These are phyloP conservation scores for Wolfiporia cocos DNA, from an alignment of 1,284 basidiomycete species.

Conservation along the genomic window DNA sequence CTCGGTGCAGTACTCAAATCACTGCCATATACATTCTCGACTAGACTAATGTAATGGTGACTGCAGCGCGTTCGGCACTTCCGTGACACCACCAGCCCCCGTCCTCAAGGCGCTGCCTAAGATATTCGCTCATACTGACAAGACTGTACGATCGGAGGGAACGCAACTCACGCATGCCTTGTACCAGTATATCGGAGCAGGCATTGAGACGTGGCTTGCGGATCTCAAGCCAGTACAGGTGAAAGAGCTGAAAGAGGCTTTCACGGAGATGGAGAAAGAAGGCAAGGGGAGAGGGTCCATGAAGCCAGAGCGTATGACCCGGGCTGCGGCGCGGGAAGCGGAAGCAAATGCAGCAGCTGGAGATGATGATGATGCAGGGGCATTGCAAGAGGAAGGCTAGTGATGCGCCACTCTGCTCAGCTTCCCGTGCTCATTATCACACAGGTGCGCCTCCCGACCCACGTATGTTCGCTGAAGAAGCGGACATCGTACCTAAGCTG, in stretches of 20 bases:
- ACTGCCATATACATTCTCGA: too few species aligned
- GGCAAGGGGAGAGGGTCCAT: slow-evolving; percentile 79
- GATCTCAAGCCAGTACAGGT: slow-evolving; percentile 98
- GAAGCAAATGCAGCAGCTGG: slow-evolving; percentile 46
- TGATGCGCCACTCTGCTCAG: slow-evolving; percentile 1
- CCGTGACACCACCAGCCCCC: slow-evolving; percentile 70
- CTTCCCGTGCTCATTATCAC: background rate
- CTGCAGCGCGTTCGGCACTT: slow-evolving; percentile 75
- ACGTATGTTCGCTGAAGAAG: slow-evolving; percentile 77
- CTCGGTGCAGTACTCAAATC: slow-evolving; percentile 38
- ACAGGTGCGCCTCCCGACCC: slow-evolving; percentile 67
- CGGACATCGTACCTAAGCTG: slow-evolving; percentile 73
- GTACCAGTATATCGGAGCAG: slow-evolving; percentile 87
- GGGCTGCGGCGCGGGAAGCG: slow-evolving; percentile 71
- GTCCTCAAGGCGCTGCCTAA: slow-evolving; percentile 87
- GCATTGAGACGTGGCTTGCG: slow-evolving; percentile 82
- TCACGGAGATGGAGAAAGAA: slow-evolving; percentile 78
- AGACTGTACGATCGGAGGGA: slow-evolving; percentile 93
- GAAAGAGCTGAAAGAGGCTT: slow-evolving; percentile 91
- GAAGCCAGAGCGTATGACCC: slow-evolving; percentile 77
- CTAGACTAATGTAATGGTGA: background rate
- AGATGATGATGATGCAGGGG: slow-evolving; percentile 32
- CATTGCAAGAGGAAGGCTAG: slow-evolving; percentile 31
- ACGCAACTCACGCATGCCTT: slow-evolving; percentile 70
- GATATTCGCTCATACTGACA: slow-evolving; percentile 94